These are phyloP conservation scores for Cercophora newfieldiana DNA, from an alignment of 495 filamentous ascomycete species.

Conservation along the genomic window DNA sequence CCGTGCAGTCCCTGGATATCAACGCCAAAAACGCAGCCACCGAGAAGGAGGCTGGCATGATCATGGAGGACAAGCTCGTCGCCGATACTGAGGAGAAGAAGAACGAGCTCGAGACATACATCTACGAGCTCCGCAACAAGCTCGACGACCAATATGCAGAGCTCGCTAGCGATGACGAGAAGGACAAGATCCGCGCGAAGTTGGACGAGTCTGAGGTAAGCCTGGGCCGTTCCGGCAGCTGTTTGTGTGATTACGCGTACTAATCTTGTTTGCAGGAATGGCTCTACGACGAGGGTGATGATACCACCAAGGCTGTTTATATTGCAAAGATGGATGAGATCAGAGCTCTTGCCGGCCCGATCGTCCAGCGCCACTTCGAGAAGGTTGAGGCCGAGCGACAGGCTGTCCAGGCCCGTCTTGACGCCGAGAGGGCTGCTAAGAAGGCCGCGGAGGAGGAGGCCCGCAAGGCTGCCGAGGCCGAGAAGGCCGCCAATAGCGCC, in stretches of 20 bases:
- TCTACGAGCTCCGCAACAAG: constrained; percentile 95
- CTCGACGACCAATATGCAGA: constrained; percentile 86
- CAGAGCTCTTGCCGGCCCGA: constrained; percentile 82
- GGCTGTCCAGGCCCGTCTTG: constrained; percentile 68
- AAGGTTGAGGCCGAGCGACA: constrained; percentile 88
- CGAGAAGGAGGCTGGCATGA: constrained; percentile 87
- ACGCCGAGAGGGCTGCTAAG: constrained; percentile 82
- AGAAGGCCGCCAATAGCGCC: constrained; percentile 37
- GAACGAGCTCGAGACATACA: constrained; percentile 97
- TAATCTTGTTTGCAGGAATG: constrained; percentile 67
- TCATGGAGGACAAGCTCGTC: constrained; percentile 97
- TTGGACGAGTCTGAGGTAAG: constrained; percentile 81
- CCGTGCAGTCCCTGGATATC: constrained; percentile 75
- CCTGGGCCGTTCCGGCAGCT: constrained; percentile 10
- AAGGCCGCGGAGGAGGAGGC: constrained; percentile 67
- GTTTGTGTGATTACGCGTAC: not conserved
- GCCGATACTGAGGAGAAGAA: constrained; percentile 99
- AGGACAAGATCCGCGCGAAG: constrained; percentile 77
- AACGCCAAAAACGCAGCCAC: constrained; percentile 60
- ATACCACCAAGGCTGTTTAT: constrained; percentile 91
- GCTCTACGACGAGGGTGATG: constrained; percentile 97
- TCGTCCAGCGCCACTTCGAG: constrained; percentile 92
- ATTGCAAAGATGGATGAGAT: constrained; percentile 95
- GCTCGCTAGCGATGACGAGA: constrained; percentile 90
- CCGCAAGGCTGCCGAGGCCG: constrained; percentile 47